Base-by-base conservation (phyloP, 306 rosid genomes). In the Gillenia trifoliata region DNA sequence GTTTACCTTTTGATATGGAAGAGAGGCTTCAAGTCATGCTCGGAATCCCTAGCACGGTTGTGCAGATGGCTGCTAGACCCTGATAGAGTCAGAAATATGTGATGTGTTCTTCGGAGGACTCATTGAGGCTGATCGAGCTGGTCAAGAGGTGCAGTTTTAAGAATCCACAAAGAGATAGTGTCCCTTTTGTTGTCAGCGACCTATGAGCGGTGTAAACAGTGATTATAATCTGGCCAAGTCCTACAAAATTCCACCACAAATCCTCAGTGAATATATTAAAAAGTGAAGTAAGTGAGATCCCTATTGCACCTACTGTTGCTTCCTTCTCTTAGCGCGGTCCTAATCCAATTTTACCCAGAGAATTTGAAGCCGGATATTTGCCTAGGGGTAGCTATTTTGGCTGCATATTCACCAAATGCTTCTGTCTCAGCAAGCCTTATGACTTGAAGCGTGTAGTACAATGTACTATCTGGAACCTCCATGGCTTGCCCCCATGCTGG, bases 251-350 rank as follows among this genome's bases (percentile, higher is more conserved):
- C 71, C 59, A 79, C 29, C 70, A 82, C 2, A 36, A 15, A 67
- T 10, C 80, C 83, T 2, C 71, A 34, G 86, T 74, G 3, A 78
- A 25, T 25, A 74, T 82, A 52, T 30, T 40, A 28, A 78, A 64
- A 55, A 78, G 85, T 34, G 71, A 56, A 31, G 54, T 17, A 33
- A 52, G 70, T n/a, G n/a, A 43, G 80, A 82, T 65, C 45, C 60
- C n/a, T 12, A 31, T 30, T n/a, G 80, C 86, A 10, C 86, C 86
- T 22, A 52, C 25, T 64, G 83, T 83, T 23, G 86, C 68, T 75
- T 75, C 80, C 38, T 83, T 83, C 52, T 83, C 83, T 75, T 83
- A 83, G 38, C 76, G 86, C 20, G 86, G 86, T 23, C 86, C 86
- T 15, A 78, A 78, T 64, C 28, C 33, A 33, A 30, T 78, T 50